Percentiles rank a stretch among this genome's conserved stretches.
Evolutionary conservation across 108 stramenopile genomes (phyloP).

Genomic region (Skeletonema menzelii): DNA sequence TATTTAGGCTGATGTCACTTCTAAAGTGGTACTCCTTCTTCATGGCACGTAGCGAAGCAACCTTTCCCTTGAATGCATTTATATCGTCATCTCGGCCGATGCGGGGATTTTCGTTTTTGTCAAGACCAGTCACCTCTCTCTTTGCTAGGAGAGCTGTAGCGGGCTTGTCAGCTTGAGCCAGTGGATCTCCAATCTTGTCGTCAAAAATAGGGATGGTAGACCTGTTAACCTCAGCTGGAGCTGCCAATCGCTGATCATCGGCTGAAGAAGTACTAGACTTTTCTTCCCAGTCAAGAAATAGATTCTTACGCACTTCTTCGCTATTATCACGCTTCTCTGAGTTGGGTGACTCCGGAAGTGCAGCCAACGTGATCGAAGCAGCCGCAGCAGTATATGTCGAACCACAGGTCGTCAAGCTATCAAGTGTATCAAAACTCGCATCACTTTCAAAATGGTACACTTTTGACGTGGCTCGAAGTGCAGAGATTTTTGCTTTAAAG

Average conservation of each 20-base stretch:
- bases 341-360: not conserved
- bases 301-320: conserved; percentile 9
- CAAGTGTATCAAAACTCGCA: conserved; percentile 21
- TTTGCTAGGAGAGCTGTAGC: not conserved
- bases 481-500: conserved; percentile 22
- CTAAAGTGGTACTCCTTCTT: conserved; percentile 1
- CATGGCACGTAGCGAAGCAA: not conserved
- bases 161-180: not conserved
- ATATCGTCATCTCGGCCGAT: not conserved
- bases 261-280: not conserved
- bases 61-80: not conserved
- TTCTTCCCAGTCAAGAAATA: conserved; percentile 17
- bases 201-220: not conserved
- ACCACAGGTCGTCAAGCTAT: conserved; percentile 7
- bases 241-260: not conserved
- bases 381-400: not conserved
- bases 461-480: conserved; percentile 30
- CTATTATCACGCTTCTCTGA: not conserved
- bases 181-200: not conserved
- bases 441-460: conserved; percentile 13
- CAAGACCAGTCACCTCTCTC: not conserved
- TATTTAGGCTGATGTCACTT: conserved; percentile 3
- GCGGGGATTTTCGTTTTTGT: not conserved
- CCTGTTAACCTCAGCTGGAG: not conserved
- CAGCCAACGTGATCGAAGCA: not conserved